phyloP scores from a whole-genome alignment of 73 alveolate genomes.

The Stentor coeruleus region DNA sequence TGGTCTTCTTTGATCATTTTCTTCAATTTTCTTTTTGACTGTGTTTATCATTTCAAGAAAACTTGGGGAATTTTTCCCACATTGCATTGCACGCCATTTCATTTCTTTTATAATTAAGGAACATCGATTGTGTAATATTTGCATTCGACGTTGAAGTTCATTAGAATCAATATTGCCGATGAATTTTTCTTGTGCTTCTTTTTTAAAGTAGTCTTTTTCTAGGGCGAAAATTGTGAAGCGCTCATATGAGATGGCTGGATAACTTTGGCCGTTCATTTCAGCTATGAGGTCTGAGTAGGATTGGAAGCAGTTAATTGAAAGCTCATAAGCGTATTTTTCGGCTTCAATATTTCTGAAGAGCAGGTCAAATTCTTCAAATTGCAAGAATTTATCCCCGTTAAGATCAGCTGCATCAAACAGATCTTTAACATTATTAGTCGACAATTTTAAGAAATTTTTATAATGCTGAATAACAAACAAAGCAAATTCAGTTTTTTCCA shows the following conservation, averaged over 20 bases:
- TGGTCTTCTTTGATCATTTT: not conserved
- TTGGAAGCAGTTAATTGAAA: not conserved
- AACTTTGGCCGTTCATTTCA: not conserved
- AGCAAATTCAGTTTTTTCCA: not conserved
- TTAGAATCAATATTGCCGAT: not conserved
- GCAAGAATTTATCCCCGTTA: not conserved
- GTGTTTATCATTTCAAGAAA: not conserved
- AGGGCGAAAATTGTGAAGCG: not conserved
- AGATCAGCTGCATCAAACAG: constrained; percentile 23
- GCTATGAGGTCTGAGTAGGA: constrained; percentile 19
- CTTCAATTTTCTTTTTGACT: not conserved
- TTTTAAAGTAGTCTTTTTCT: not conserved
- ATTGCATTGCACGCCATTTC: not conserved
- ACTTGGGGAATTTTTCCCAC: not conserved
- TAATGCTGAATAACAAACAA: not conserved
- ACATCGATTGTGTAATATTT: not conserved
- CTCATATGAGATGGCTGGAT: constrained; percentile 9
- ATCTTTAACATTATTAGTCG: not conserved
- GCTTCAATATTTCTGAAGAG: not conserved
- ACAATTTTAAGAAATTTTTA: not conserved
- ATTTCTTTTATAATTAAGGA: not conserved
- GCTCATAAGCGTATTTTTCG: not conserved
- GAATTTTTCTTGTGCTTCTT: not conserved
- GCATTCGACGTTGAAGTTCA: not conserved
- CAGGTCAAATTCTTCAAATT: constrained; percentile 20